Evolutionary conservation across 106 monocot species (phyloP), one percentile per base, ranked within the genome.

Genomic region (Dioscorea zingiberensis): DNA sequence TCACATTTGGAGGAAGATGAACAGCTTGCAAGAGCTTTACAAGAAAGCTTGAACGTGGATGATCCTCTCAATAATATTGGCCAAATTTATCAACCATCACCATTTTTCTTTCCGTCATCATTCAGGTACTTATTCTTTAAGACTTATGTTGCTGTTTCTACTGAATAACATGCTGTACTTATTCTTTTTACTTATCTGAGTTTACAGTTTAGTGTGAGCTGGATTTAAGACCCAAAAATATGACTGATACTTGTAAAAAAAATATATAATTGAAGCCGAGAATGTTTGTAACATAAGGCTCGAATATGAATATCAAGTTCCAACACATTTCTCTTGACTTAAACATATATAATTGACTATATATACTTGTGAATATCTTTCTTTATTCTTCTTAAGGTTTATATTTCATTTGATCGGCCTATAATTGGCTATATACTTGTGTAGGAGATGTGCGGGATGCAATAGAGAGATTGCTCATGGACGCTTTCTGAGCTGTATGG

Each of bases 361-460:
- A 51, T 51, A 51, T 4, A 18, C 4, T 51, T 18, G 2, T 15
- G 13, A 4, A 51, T 51, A 4, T 51, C 51, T 51, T 51, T 9
- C 2, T 16, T 51, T 51, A 14, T 49, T 49, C 49, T 49, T 16
- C 3, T 2, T 49, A 30, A 7, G 30, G 30, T 7, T 30, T 7
- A 30, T 30, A 30, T 49, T 18, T 18, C 3, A 51, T 51, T 51
- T 51, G 19, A 13, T 7, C 7, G 7, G 46, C 13, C 46, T 8
- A 47, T 47, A 47, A 8, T 47, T 47, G 13, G 46, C 13, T 26
- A 62, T 59, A 45, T 27, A 38, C 47, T 77, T 27, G 9, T 73
- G 46, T 68, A 95, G 91, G 74, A 78, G 81, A 64, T 97, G 97
- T 76, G 88, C 91, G 69, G 92, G 91, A 27, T 97, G 97, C 75